Evolutionary conservation across 2,329 filamentous ascomycete species (phyloP), one percentile per base, ranked within the genome.

Genomic region (Leptographium galeiforme): DNA sequence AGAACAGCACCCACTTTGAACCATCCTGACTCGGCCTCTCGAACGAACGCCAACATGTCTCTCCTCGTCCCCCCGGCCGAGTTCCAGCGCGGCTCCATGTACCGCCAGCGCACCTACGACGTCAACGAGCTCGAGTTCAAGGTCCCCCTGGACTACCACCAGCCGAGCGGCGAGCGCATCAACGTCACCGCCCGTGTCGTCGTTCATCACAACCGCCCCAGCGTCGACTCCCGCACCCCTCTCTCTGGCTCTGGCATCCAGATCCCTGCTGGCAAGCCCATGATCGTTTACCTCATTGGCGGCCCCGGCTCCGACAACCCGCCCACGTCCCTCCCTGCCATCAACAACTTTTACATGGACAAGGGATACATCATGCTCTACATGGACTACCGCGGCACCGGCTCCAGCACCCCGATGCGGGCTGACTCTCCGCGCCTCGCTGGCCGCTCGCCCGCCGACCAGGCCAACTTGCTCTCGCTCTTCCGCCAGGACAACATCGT

Each of bases 401-500:
- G 85, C 1, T 67, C 84, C 3, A 85, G 81, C 56, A 78, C 73
- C 12, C 77, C 81, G 0, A 72, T 87, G 38, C 78, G 77, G 2
- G 76, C 81, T 10, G 73, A 71, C 34, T 1, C n/a, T 13, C 81
- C 76, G 1, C 68, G 85, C 11, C 25, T 33, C 6, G 2, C 8
- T 18, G 5, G 32, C 30, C n/a, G 25, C 12, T 4, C n/a, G 13
- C 19, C 50, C 13, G 16, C 47, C 12, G 10, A 45, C 25, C 52
- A 54, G 47, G 56, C 50, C 5, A 25, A 39, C 2, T n/a, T 36
- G 10, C 30, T 58, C 30, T 1, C n/a, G 3, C 43, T 76, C 16
- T 87, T 87, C 65, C 74, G 84, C 16, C 84, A 85, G 5, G 85
- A 88, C 62, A 84, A 74, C 60, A 89, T 89, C 55, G 84, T 88